Conservation (phyloP, 106 monocot genomes). For the Dioscorea dumetorum region DNA sequence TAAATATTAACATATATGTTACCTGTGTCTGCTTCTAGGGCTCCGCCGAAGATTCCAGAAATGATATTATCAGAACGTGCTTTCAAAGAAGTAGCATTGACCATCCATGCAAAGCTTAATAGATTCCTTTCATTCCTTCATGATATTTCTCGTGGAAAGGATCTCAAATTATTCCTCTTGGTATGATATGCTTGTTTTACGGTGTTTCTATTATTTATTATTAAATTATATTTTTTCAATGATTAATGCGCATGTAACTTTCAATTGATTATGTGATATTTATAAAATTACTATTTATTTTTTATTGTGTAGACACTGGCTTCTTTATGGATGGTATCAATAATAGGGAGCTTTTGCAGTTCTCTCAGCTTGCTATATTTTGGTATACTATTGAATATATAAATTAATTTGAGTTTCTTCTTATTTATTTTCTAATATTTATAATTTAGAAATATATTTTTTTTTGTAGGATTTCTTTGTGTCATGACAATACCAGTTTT, state of each 20-base stretch:
- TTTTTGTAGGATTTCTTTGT: constrained; percentile 7
- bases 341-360: constrained; percentile 44
- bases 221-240: neutral
- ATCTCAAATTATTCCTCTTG: constrained; percentile 48
- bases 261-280: neutral
- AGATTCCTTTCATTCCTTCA: constrained; percentile 16
- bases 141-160: constrained; percentile 52
- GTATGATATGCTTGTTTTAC: constrained; percentile 6
- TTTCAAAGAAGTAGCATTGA: constrained; percentile 23
- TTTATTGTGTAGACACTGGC: constrained; percentile 22
- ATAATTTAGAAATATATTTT: neutral
- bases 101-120: constrained; percentile 24
- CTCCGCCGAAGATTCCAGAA: constrained; percentile 33
- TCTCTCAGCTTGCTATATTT: constrained; percentile 41
- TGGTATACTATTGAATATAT: constrained; percentile 13
- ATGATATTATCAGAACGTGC: constrained; percentile 19
- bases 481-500: constrained; percentile 22
- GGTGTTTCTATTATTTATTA: neutral
- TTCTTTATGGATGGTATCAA: constrained; percentile 54
- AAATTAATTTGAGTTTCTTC: neutral
- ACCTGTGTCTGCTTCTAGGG: constrained; percentile 11
- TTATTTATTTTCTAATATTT: neutral
- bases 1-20: neutral
- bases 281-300: neutral
- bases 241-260: neutral